Base-by-base conservation (phyloP, 1,284 basidiomycete genomes). In the Papiliotrema nemorosa region DNA sequence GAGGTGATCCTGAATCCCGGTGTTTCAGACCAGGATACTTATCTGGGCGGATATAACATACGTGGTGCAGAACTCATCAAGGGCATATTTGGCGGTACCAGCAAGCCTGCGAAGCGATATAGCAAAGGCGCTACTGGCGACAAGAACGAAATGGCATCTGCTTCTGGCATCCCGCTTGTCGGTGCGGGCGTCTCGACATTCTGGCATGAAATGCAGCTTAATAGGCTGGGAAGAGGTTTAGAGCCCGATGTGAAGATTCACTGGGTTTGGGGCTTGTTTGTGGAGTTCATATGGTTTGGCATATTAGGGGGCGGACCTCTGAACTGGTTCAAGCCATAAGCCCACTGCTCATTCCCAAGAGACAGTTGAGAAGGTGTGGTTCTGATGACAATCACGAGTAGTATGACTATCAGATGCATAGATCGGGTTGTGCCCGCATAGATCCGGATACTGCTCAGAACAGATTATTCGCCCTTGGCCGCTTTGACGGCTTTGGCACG, bases 141-240 rank as follows among this genome's bases (percentile, higher is more conserved):
- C 31, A 24, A 18, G 18, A 9, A 20, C n/a, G n/a, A 41, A 20
- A 34, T n/a, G 5, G 21, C 13, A 37, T 35, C 41, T 10, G 27
- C 39, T n/a, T n/a, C n/a, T 2, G 62, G 62, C 0, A 63, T 72
- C 29, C 64, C 65, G 31, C 56, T 73, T 34, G 61, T 72, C 10
- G 71, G 71, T 22, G 71, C 69, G 3, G 62, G 64, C 2, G 56
- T 73, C 1, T 63, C 60, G 9, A 72, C 69, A 2, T 53, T 67
- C 18, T 73, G 71, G 71, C 69, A 72, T 49, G 68, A 71, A 57
- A 72, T 70, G 71, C 71, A 73, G 55, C 53, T 72, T 48, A 59
- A 55, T 13, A 51, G 68, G 9, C 56, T 73, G 2, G 68, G 63
- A 20, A 49, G 68, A 25, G 68, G 71, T 1, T 47, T 63, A 18